These are phyloP conservation scores for Phanerochaete carnosa DNA, from an alignment of 768 basidiomycete species.

Conservation along the genomic window DNA sequence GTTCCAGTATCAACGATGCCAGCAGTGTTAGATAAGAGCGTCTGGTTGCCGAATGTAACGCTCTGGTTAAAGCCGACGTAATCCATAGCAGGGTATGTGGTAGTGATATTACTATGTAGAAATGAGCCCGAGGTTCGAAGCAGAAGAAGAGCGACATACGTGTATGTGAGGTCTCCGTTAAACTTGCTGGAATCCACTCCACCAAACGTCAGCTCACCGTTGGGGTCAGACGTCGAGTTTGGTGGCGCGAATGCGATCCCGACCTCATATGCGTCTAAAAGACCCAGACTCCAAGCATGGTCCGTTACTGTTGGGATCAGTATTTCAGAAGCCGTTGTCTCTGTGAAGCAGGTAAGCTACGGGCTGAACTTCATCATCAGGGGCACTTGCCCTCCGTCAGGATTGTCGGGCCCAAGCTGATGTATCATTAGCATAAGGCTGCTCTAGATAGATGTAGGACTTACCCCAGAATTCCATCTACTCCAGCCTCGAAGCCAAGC, in stretches of 20 bases:
- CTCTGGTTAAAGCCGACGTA: constrained; percentile 12
- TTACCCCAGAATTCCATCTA: constrained; percentile 10
- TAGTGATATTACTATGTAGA: constrained; percentile 17
- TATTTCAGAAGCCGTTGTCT: neutral
- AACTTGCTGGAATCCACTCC: constrained; percentile 10
- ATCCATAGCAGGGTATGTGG: constrained; percentile 2
- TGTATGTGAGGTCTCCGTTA: neutral
- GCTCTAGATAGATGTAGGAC: neutral
- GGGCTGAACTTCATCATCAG: constrained; percentile 29
- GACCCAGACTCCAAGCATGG: constrained; percentile 28
- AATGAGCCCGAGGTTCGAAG: constrained; percentile 8
- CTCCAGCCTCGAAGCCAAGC: neutral
- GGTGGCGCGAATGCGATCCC: constrained; percentile 31
- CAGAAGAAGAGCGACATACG: constrained; percentile 7
- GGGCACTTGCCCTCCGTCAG: constrained; percentile 18
- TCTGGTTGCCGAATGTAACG: constrained; percentile 13
- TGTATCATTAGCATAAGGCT: too few species aligned
- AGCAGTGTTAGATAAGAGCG: constrained; percentile 12
- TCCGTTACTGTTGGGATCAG: constrained; percentile 33
- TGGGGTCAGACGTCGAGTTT: constrained; percentile 7
- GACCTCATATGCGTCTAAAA: constrained; percentile 24
- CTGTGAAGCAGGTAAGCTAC: constrained; percentile 15
- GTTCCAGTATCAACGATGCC: constrained; percentile 33
- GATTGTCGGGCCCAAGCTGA: neutral
- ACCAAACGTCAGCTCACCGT: constrained; percentile 12